Evolutionary conservation across 805 yeast species (phyloP), one percentile per base, ranked within the genome.

Genomic region (Saturnispora besseyi): DNA sequence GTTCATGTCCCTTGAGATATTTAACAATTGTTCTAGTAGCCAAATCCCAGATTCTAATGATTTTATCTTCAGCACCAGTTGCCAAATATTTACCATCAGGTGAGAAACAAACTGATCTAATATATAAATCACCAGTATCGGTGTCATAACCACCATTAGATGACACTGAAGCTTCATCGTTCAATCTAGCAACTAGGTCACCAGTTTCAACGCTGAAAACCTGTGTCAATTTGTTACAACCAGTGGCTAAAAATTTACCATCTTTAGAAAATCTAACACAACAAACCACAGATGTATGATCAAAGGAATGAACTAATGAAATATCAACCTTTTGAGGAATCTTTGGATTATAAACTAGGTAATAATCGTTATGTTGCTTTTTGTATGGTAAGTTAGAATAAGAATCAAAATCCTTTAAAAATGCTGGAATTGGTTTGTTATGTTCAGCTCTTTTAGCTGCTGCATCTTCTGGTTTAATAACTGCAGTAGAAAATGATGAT

Each of bases 1-100:
- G 99, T 67, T 90, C 97, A 65, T 91, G 98, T 47, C 99, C 99
- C 55, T 82, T 77, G 64, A 91, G 75, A 58, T 87, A 84, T 69
- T 86, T 84, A 57, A 89, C 86, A 61, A 90, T 86, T 62, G 90
- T 81, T 67, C 85, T 78, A 29, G 91, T 81, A 47, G 86, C 77
- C 64, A 91, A 79, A 66, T 91, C 96, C 99, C 99, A 91, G 61
- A 91, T 90, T 66, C 98, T 81, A 59, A 93, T 93, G 56, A 85
- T 77, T 66, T 84, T 84, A 66, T 85, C 95, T 68, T 85, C 95
- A 38, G 93, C 91, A 63, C 95, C 99, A 10, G 97, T 89, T 31
- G 97, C 98, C 60, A 91, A 75, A 62, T 79, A 86, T 70, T 87
- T 87, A 48, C 90, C 90, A 69, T 91, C 96, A 45, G 99, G 97